Base-by-base conservation (phyloP, 208 protist genomes). In the Porcisia hertigi region DNA sequence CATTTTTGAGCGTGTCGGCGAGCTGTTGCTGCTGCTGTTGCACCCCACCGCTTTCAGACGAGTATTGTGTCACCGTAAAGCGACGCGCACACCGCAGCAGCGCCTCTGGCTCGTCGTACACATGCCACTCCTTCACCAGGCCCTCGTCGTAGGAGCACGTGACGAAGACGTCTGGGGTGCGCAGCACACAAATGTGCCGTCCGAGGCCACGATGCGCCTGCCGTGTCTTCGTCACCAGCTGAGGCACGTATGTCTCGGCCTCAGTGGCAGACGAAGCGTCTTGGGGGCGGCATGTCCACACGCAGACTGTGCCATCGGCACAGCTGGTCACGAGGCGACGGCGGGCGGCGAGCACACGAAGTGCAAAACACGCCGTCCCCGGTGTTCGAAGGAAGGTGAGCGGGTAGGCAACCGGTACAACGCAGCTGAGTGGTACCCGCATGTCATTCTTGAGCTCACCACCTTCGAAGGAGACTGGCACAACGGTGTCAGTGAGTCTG, bases 121-220 rank as follows among this genome's bases (percentile, higher is more conserved):
- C 72, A 80, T 96, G 92, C 90, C 92, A 96, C 84, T 96, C 92
- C 76, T 80, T 87, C 74, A 96, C 80, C 16, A 96, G 34, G 23
- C 87, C 88, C 59, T 93, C 87, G 53, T 96, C 85, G 69, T 88
- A 92, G 36, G 85, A 87, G 75, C 82, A 88, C 7, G 88, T 86
- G 30, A 94, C 25, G 69, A 96, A 94, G 16, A 93, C 82, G 77
- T 93, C 90, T 6, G 90, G 90, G 7, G 78, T 39, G 47, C 86
- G 90, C 70, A 96, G 69, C 59, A 89, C 77, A 58, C 79, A 88
- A 39, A 94, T 6, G 41, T 91, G 84, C 1, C 87, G 83, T 6
- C 85, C 83, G 47, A 94, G 63, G 11, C 86, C 86, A 11, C 81
- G 65, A 47, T 85, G 83, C 25, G 3, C 30, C 63, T 66, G 70